Evolutionary conservation across 352 stramenopile genomes (phyloP), one percentile per base, ranked within the genome.

Genomic region (Globisporangium polare): DNA sequence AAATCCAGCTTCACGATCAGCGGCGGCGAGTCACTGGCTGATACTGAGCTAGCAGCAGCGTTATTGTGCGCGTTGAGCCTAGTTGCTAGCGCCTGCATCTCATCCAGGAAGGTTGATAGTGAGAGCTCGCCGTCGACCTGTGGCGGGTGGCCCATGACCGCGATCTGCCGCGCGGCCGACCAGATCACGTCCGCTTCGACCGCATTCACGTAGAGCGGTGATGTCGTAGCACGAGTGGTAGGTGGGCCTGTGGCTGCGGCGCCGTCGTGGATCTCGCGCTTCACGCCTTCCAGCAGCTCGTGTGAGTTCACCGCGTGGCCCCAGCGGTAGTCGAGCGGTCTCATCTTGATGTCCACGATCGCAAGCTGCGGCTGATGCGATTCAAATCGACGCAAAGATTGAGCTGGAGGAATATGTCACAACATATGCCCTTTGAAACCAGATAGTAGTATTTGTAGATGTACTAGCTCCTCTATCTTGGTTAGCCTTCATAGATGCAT

Each of bases 1-100:
- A 89, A 91, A 50, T 91, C 81, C 22, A 79, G 62, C 53, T 91
- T 91, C 24, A 91, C 81, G 51, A 91, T 87, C 41, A 89, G 60
- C 20, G 77, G 62, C 18, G 77, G 17, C 3, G 47, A 26, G 47
- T 24, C 17, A 37, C 26, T 53, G 7, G 2, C 76, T 31, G 61
- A 3, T n/a, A 22, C 1, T n/a, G 27, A 18, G 3, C 8, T 20
- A 18, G 47, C 17, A 18, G 27, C 2, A 50, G 27, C 15, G 35
- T 7, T 33, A 15, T 10, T 26, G 0, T 26, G 1, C 8, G 24
- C 3, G 0, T 18, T 22, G 5, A 55, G 26, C 29, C 20, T n/a
- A 2, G 9, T 0, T 22, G 47, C 20, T 0, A 91, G 67, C 33
- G 51, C 53, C 15, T 68, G 50, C 81, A 91, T 86, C 27, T 69